Evolutionary conservation across 495 filamentous ascomycete species (phyloP).

Genomic region (Talaromyces thailandensis): DNA sequence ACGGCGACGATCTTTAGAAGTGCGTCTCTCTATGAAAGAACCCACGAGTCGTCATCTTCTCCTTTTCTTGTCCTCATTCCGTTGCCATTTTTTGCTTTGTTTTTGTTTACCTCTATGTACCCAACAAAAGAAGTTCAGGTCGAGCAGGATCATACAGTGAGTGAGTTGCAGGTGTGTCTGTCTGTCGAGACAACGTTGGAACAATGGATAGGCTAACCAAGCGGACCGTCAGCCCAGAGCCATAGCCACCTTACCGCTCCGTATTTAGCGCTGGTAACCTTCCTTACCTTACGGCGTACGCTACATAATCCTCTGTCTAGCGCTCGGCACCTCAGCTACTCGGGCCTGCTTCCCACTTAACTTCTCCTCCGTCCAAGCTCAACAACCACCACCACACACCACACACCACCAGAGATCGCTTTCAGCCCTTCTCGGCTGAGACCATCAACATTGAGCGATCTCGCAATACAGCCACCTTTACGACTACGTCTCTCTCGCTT

Average conservation of each 20-base stretch:
- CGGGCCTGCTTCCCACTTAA: background rate
- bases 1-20: background rate
- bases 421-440: background rate
- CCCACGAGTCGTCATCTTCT: background rate
- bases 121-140: background rate
- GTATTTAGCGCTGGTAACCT: background rate
- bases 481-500: background rate
- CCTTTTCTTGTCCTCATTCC: background rate
- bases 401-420: background rate
- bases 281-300: too few relatives aligned
- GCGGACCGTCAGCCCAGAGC: constrained; percentile 1
- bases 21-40: background rate
- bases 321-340: background rate
- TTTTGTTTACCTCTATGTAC: background rate
- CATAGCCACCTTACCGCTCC: background rate
- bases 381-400: background rate
- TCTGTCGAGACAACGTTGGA: background rate
- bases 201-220: background rate
- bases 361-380: constrained; percentile 1
- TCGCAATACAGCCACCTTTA: background rate
- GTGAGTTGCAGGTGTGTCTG: background rate
- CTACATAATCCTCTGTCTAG: background rate
- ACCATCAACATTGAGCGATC: background rate
- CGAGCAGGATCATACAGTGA: background rate
- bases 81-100: background rate